Evolutionary conservation across 164 flowering plant species (phyloP).

Genomic region (Paratinospora sagittata): DNA sequence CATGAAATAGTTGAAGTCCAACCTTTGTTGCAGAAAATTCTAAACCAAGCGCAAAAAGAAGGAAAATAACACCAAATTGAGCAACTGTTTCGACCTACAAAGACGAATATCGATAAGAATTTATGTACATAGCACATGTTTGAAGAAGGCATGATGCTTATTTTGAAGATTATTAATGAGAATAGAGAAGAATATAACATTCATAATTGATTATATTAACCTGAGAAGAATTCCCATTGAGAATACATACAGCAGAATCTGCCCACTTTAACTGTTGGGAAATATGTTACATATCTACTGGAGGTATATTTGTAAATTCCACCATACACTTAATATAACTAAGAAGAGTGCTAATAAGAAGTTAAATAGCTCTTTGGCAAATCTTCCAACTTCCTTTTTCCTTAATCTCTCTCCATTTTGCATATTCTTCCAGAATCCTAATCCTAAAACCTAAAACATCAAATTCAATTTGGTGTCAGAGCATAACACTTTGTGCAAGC

Average conservation of each 20-base stretch:
- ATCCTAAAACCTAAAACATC: background rate
- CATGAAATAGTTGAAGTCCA: slow-evolving; percentile 5
- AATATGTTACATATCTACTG: background rate
- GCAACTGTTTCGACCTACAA: slow-evolving; percentile 97
- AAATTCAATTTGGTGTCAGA: background rate
- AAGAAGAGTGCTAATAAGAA: too few relatives aligned
- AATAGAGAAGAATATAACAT: background rate
- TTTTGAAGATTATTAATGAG: too few relatives aligned
- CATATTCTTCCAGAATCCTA: background rate
- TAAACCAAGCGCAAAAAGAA: slow-evolving; percentile 93
- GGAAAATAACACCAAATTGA: slow-evolving; percentile 97
- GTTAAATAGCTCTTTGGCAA: background rate
- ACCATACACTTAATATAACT: background rate
- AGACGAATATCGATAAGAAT: slow-evolving; percentile 5
- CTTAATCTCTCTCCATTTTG: background rate
- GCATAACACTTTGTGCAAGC: too few relatives aligned
- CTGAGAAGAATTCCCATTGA: background rate
- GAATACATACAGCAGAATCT: background rate
- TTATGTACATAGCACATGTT: background rate
- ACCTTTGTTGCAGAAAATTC: slow-evolving; percentile 94
- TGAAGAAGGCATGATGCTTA: too few relatives aligned
- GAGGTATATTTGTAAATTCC: background rate
- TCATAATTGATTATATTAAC: too few relatives aligned
- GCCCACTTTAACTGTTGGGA: background rate
- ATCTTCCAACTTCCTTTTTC: background rate